A percentile compares a stretch with the other conserved stretches of the same genome.
phyloP scores from a whole-genome alignment of 495 filamentous ascomycete genomes.

The Cercophora newfieldiana region DNA sequence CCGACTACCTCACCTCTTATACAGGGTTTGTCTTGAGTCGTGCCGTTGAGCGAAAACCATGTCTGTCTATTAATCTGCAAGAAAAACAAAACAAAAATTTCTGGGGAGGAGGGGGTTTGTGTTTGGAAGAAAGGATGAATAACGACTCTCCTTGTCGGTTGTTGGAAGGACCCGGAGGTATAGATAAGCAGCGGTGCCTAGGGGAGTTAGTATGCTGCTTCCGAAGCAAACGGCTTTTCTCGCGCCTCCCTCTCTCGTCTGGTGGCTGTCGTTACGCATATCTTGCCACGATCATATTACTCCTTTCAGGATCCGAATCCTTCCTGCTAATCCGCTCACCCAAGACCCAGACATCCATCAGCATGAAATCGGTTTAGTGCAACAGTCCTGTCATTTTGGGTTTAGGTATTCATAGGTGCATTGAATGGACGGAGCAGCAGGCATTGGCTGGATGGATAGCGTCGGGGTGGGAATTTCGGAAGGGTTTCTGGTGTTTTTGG shows the following conservation, averaged over 20 bases:
- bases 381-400: conserved; percentile 1
- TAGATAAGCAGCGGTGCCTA: conserved; percentile 31
- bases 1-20: conserved; percentile 24
- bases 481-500: neutral
- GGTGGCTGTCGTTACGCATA: conserved; percentile 1
- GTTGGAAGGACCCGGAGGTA: conserved; percentile 29
- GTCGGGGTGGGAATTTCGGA: conserved; percentile 1
- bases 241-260: conserved; percentile 14
- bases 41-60: conserved; percentile 29
- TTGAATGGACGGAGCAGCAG: neutral
- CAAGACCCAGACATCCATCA: conserved; percentile 1
- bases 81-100: conserved; percentile 20
- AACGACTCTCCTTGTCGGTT: conserved; percentile 36
- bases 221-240: conserved; percentile 18
- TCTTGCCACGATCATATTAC: conserved; percentile 5
- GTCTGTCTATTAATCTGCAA: conserved; percentile 29
- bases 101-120: conserved; percentile 19
- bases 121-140: conserved; percentile 34
- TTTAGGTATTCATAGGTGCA: neutral
- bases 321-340: conserved; percentile 15
- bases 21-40: conserved; percentile 18
- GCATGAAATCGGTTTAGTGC: neutral
- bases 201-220: conserved; percentile 23
- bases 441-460: neutral
- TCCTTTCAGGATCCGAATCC: neutral